Conservation (phyloP, 2,329 filamentous ascomycete genomes). For the Monilinia fructicola region DNA sequence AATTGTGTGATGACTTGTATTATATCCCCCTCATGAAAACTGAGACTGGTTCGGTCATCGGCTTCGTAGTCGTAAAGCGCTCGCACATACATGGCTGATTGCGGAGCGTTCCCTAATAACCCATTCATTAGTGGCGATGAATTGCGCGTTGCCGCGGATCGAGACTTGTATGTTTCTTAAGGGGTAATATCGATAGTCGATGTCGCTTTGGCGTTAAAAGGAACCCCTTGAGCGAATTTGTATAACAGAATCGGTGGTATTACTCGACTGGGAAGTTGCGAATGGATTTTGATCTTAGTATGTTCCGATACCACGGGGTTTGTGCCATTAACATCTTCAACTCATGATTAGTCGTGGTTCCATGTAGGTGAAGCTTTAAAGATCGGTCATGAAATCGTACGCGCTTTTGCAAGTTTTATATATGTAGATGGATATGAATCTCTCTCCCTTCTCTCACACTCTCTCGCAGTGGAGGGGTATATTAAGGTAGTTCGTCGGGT, state of each 20-base stretch:
- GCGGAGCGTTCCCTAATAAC: slow-evolving; percentile 57
- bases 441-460: background rate
- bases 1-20: slow-evolving; percentile 98
- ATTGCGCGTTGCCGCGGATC: slow-evolving; percentile 33
- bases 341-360: slow-evolving; percentile 19
- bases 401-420: slow-evolving; percentile 10
- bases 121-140: slow-evolving; percentile 55
- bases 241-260: slow-evolving; percentile 26
- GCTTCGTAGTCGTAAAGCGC: slow-evolving; percentile 98
- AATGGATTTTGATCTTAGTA: slow-evolving; percentile 22
- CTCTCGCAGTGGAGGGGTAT: slow-evolving; percentile 19
- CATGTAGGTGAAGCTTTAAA: slow-evolving; percentile 11
- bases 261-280: slow-evolving; percentile 22
- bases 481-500: slow-evolving; percentile 9
- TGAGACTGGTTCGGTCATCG: slow-evolving; percentile 93
- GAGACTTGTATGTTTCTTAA: slow-evolving; percentile 27
- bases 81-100: slow-evolving; percentile 81
- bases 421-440: background rate
- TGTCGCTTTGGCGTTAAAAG: slow-evolving; percentile 27
- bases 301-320: slow-evolving; percentile 19
- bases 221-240: slow-evolving; percentile 24
- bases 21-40: slow-evolving; percentile 93
- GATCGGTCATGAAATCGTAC: slow-evolving; percentile 15
- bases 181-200: slow-evolving; percentile 26
- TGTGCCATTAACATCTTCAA: slow-evolving; percentile 27